A percentile compares a stretch with the other conserved stretches of the same genome.
These are phyloP conservation scores for Cinchona pubescens DNA, from an alignment of 257 asterid genomes.

Conservation along the genomic window DNA sequence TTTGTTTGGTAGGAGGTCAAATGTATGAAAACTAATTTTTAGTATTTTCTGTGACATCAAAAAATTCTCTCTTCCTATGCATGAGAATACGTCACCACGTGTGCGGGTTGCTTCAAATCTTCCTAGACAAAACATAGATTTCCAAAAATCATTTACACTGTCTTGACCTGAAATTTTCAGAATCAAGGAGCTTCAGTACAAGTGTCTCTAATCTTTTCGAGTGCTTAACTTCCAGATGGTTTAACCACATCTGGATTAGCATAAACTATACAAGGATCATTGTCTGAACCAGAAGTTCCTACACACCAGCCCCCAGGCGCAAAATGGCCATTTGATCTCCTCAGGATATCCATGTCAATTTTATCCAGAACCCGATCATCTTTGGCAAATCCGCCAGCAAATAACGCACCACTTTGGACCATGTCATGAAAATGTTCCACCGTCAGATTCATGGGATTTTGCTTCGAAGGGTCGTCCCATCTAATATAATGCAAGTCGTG, in stretches of 20 bases:
- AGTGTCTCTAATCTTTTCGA: constrained; percentile 75
- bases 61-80: too few species aligned
- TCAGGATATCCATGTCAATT: constrained; percentile 58
- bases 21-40: too few species aligned
- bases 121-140: neutral
- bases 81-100: too few species aligned
- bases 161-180: constrained; percentile 68
- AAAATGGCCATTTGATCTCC: constrained; percentile 38
- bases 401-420: constrained; percentile 81
- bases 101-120: too few species aligned
- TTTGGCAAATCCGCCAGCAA: constrained; percentile 60
- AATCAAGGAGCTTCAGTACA: constrained; percentile 59
- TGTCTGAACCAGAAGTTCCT: constrained; percentile 39
- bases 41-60: too few species aligned
- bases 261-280: constrained; percentile 48
- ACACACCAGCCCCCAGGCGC: constrained; percentile 81
- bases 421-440: constrained; percentile 53
- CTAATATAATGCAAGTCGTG: constrained; percentile 71
- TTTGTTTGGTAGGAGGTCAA: too few species aligned
- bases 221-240: constrained; percentile 67
- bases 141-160: constrained; percentile 64
- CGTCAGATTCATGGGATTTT: constrained; percentile 53
- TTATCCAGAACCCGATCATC: constrained; percentile 49
- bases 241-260: constrained; percentile 56
- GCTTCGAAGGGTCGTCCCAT: constrained; percentile 78